Percentiles rank a stretch among this genome's conserved stretches.
Conservation (phyloP, 1,284 basidiomycete species). For the Hemileia vastatrix region DNA sequence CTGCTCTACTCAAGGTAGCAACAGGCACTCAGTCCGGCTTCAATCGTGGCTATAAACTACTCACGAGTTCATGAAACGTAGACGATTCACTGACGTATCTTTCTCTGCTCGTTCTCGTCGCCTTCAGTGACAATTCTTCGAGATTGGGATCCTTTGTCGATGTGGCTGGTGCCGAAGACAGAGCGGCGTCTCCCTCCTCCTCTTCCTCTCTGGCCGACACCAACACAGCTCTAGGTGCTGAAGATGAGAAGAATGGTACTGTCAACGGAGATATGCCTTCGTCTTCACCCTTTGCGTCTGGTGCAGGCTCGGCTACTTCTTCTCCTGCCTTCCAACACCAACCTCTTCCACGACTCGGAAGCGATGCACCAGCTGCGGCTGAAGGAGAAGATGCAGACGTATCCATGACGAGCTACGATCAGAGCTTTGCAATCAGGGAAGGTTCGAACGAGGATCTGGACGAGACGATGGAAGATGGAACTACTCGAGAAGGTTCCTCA, state of each 20-base stretch:
- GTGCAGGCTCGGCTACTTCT: not conserved
- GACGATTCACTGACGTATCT: too few relatives aligned
- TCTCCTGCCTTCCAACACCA: not conserved
- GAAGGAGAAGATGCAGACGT: not conserved
- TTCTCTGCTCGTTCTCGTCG: too few relatives aligned
- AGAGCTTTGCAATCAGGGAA: not conserved
- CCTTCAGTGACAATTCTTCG: not conserved
- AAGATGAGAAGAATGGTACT: not conserved
- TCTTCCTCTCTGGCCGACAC: not conserved
- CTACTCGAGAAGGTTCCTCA: not conserved
- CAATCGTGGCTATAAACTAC: too few relatives aligned
- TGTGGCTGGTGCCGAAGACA: not conserved
- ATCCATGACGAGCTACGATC: not conserved
- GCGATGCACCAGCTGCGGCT: not conserved
- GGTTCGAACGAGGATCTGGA: not conserved
- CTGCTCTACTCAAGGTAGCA: too few relatives aligned
- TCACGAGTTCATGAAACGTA: too few relatives aligned
- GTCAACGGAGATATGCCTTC: not conserved
- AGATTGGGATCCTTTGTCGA: not conserved
- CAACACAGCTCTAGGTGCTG: not conserved
- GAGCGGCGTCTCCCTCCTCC: not conserved
- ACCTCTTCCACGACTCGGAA: not conserved
- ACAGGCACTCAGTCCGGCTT: too few relatives aligned
- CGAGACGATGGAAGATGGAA: not conserved
- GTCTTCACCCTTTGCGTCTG: not conserved